A percentile compares a stretch with the other conserved stretches of the same genome.
Conservation (phyloP, 2,329 filamentous ascomycete species). For the Epichloe coenophiala region DNA sequence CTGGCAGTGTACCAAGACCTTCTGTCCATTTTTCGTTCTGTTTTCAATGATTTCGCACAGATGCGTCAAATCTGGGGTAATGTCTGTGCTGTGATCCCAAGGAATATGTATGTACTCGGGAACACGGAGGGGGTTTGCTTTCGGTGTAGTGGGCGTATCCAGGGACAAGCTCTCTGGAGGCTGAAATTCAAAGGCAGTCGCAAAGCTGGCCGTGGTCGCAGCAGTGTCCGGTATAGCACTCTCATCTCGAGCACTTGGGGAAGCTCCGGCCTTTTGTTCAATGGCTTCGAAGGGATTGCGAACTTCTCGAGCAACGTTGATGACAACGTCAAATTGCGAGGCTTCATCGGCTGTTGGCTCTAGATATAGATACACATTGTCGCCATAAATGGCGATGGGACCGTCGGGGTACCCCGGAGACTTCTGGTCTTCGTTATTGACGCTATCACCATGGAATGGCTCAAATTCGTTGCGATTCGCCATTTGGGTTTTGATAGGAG, state of each 20-base stretch:
- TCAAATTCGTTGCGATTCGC: conserved; percentile 43
- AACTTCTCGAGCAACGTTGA: conserved; percentile 76
- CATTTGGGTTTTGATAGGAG: conserved; percentile 46
- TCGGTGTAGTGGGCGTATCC: conserved; percentile 41
- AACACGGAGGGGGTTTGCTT: conserved; percentile 33
- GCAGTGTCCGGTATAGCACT: conserved; percentile 40
- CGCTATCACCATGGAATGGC: conserved; percentile 49
- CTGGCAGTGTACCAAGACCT: conserved; percentile 71
- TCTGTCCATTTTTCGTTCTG: conserved; percentile 59
- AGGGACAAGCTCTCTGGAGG: conserved; percentile 20
- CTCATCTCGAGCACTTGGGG: conserved; percentile 20
- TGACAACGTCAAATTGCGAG: conserved; percentile 64
- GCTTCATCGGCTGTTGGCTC: conserved; percentile 71
- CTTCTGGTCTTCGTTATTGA: conserved; percentile 66
- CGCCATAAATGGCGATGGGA: conserved; percentile 68
- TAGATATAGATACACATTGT: conserved; percentile 64
- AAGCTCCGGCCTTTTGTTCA: conserved; percentile 15
- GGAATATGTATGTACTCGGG: conserved; percentile 80
- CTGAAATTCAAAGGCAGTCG: conserved; percentile 47
- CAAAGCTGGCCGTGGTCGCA: conserved; percentile 41
- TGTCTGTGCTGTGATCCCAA: conserved; percentile 83
- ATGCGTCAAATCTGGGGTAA: conserved; percentile 60
- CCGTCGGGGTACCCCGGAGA: conserved; percentile 72
- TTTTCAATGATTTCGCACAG: conserved; percentile 67
- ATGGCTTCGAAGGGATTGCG: conserved; percentile 52